A percentile compares a stretch with the other conserved stretches of the same genome.
These are phyloP conservation scores for Cercospora sp. DNA, from an alignment of 2,329 filamentous ascomycete genomes.

Conservation along the genomic window DNA sequence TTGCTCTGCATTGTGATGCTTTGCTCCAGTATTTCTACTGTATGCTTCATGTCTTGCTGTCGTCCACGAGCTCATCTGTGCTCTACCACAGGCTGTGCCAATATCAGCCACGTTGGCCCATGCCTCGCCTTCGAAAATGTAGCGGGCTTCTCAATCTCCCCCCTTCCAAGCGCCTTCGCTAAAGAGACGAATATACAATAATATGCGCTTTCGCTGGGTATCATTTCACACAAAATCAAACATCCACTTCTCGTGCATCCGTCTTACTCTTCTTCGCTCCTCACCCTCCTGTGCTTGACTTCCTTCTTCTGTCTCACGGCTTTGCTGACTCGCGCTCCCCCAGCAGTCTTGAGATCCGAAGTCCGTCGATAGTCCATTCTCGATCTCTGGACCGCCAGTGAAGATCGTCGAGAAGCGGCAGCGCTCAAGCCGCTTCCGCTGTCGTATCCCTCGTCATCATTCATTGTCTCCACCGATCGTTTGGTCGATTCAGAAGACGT, in stretches of 20 bases:
- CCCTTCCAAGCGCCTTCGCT: slow-evolving; percentile 21
- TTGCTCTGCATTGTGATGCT: background rate
- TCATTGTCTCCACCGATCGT: background rate
- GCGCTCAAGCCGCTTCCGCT: slow-evolving; percentile 21
- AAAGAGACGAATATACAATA: slow-evolving; percentile 13
- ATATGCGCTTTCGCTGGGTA: background rate
- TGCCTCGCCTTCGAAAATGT: background rate
- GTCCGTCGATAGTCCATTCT: slow-evolving; percentile 28
- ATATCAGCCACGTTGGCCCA: background rate
- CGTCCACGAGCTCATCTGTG: background rate
- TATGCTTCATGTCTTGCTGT: background rate
- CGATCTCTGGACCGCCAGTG: slow-evolving; percentile 22
- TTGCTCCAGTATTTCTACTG: background rate
- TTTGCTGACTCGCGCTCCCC: slow-evolving; percentile 34
- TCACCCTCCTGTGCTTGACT: slow-evolving; percentile 21
- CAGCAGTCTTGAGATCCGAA: slow-evolving; percentile 28
- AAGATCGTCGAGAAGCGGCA: slow-evolving; percentile 27
- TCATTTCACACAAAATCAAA: slow-evolving; percentile 1
- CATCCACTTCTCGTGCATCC: slow-evolving; percentile 4
- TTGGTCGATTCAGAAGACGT: background rate
- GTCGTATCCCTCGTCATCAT: slow-evolving; percentile 35
- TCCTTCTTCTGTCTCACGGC: slow-evolving; percentile 29
- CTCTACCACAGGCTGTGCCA: background rate
- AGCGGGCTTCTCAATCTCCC: background rate
- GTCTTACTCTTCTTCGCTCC: slow-evolving; percentile 25